Base-by-base conservation (phyloP, 1,284 basidiomycete genomes). In the Phaffia rhodozyma region DNA sequence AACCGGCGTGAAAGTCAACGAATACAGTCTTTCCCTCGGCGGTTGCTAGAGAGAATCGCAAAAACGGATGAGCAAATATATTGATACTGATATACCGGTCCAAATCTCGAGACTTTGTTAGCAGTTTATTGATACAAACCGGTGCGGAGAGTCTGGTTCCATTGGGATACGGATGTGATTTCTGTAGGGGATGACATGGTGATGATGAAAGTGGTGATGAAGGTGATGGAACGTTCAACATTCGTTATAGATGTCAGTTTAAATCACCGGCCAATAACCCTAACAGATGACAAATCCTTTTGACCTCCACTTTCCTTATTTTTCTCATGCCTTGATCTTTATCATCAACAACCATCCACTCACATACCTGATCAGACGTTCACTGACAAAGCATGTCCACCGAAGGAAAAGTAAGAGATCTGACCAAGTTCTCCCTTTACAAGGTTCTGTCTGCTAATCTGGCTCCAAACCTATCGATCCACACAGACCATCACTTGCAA, bases 401-500 rank as follows among this genome's bases (percentile, higher is more conserved):
- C 48, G 67, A 69, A 49, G 72, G 72, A 65, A 69, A 75, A 66
- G 72, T 73, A n/a, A 25, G 69, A 54, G n/a, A 38, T 34, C 23
- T 29, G 5, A 55, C 53, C 48, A 18, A 1, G 27, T 11, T 25
- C 23, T 25, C 56, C 61, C 34, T 32, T 18, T 48, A 25, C 5
- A 29, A 21, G n/a, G 21, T 56, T 51, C 18, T 34, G 9, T 43
- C 18, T 21, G 23, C 51, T 48, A 29, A 23, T n/a, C n/a, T 55
- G 16, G 50, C 43, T 54, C 23, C 3, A 27, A 13, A 60, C 48
- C 13, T 55, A 43, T 20, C 21, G 6, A 43, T 34, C 13, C 23
- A 29, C 23, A 43, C 59, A 79, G 78, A 76, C 83, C 64, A 96
- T 97, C 77, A 88, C 81, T 65, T 97, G 92, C 81, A 93, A 91